phyloP scores from a whole-genome alignment of 352 stramenopile species.

The Achlya hypogyna region DNA sequence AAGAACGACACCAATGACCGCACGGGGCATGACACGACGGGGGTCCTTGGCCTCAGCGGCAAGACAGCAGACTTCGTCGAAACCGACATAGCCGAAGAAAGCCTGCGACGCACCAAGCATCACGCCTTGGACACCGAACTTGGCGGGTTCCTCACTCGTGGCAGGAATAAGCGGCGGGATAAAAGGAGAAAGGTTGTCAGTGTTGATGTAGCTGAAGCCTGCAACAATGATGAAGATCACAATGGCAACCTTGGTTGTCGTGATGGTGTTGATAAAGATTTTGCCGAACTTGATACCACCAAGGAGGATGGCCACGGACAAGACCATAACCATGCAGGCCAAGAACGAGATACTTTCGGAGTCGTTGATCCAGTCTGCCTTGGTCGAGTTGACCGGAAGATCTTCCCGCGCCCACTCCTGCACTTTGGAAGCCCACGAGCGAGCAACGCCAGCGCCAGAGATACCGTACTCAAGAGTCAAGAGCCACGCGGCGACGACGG shows the following conservation, averaged over 20 bases:
- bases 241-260: slow-evolving; percentile 31
- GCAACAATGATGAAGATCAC: slow-evolving; percentile 59
- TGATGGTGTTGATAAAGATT: slow-evolving; percentile 40
- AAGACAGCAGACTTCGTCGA: slow-evolving; percentile 66
- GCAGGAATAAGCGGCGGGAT: slow-evolving; percentile 22
- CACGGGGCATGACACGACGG: slow-evolving; percentile 34
- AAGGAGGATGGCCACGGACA: slow-evolving; percentile 28
- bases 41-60: slow-evolving; percentile 31
- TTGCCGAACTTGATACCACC: slow-evolving; percentile 41
- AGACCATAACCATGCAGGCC: slow-evolving; percentile 29
- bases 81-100: slow-evolving; percentile 83
- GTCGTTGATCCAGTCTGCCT: slow-evolving; percentile 13
- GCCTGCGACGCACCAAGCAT: slow-evolving; percentile 44
- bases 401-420: slow-evolving; percentile 24
- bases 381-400: slow-evolving; percentile 9
- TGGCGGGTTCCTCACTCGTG: neutral
- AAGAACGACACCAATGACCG: slow-evolving; percentile 44
- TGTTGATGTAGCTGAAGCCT: slow-evolving; percentile 40
- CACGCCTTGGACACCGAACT: slow-evolving; percentile 31
- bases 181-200: slow-evolving; percentile 56
- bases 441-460: slow-evolving; percentile 44
- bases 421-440: slow-evolving; percentile 68
- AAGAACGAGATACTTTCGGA: slow-evolving; percentile 20
- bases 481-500: slow-evolving; percentile 43
- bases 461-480: slow-evolving; percentile 60